These are phyloP conservation scores for Nicotiana paniculata DNA, from an alignment of 257 asterid genomes.

Conservation along the genomic window DNA sequence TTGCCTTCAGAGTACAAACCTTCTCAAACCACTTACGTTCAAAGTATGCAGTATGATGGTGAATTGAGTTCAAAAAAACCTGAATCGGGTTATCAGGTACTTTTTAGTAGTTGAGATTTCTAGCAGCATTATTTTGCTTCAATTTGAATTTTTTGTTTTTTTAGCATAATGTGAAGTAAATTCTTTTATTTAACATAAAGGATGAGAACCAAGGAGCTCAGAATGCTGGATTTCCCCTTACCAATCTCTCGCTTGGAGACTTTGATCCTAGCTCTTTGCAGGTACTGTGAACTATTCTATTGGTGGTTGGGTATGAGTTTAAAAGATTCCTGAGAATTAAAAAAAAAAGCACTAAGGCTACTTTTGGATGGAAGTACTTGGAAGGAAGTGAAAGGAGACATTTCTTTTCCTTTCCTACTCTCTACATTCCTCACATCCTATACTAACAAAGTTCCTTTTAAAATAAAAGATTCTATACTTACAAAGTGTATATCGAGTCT, in stretches of 20 bases:
- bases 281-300: slow-evolving; percentile 29
- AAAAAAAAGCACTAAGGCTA: not conserved
- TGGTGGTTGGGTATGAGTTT: not conserved
- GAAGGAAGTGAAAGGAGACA: not conserved
- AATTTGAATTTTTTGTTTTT: not conserved
- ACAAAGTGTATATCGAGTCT: not conserved
- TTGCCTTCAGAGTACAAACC: slow-evolving; percentile 48
- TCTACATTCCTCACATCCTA: not conserved
- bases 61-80: slow-evolving; percentile 31
- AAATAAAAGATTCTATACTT: not conserved
- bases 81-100: slow-evolving; percentile 57
- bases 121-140: not conserved
- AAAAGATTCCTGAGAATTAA: not conserved
- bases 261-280: slow-evolving; percentile 69
- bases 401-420: not conserved
- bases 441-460: not conserved
- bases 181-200: slow-evolving; percentile 18
- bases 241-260: slow-evolving; percentile 43
- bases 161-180: not conserved
- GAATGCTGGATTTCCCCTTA: slow-evolving; percentile 37
- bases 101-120: not conserved
- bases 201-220: slow-evolving; percentile 53
- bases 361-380: not conserved
- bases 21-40: slow-evolving; percentile 36
- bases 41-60: slow-evolving; percentile 38